Evolutionary conservation across 2,329 filamentous ascomycete species (phyloP).

Genomic region (Seiridium cupressi): DNA sequence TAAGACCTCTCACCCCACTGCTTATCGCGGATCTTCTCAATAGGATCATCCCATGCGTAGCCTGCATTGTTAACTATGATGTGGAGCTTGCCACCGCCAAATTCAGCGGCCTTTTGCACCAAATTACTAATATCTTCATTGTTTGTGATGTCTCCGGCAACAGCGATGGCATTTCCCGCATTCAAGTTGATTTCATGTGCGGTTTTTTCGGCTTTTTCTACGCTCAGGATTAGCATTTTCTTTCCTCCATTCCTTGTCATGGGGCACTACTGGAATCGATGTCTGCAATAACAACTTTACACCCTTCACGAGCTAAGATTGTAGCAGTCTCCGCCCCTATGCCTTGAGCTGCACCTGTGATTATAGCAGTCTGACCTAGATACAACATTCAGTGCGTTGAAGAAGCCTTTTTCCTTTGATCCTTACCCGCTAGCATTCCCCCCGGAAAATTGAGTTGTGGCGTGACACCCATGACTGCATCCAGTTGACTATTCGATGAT

Average conservation of each 20-base stretch:
- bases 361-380: not conserved
- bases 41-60: not conserved
- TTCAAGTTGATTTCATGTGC: not conserved
- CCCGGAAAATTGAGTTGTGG: not conserved
- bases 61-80: not conserved
- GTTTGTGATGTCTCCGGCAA: not conserved
- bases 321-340: not conserved
- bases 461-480: not conserved
- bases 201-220: not conserved
- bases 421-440: not conserved
- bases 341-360: not conserved
- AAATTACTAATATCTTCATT: not conserved
- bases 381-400: not conserved
- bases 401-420: not conserved
- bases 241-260: too few relatives aligned
- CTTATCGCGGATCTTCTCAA: not conserved
- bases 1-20: not conserved
- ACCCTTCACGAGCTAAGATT: not conserved
- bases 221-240: not conserved
- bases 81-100: not conserved
- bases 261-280: not conserved
- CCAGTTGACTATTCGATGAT: not conserved
- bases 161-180: not conserved
- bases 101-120: not conserved
- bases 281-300: not conserved